Evolutionary conservation across 176 grass and related monocot species (phyloP).

Genomic region (Stipa capillata): DNA sequence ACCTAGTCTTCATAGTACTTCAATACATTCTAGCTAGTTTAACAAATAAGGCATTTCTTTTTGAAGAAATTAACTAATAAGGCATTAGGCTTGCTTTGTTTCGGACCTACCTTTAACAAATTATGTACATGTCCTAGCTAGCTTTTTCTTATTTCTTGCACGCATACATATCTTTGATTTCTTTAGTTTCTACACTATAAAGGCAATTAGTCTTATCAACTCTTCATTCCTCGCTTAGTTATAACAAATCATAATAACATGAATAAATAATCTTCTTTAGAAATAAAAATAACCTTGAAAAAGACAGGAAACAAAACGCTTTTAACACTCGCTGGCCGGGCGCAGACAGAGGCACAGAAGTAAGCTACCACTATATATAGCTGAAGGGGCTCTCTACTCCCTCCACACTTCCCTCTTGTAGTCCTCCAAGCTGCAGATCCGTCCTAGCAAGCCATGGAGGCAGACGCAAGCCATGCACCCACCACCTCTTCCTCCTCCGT

Average conservation of each 20-base stretch:
- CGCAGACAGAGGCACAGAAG: neutral
- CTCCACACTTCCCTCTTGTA: neutral
- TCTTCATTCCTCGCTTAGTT: too few relatives aligned
- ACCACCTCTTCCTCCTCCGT: constrained; percentile 30
- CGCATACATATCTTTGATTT: neutral
- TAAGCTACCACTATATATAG: constrained; percentile 26
- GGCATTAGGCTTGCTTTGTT: too few relatives aligned
- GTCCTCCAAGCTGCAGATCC: neutral
- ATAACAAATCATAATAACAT: too few relatives aligned
- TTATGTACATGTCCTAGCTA: neutral
- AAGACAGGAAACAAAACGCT: neutral
- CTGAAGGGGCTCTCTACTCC: neutral
- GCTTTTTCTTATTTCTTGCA: neutral
- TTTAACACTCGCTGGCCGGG: neutral
- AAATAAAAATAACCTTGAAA: neutral
- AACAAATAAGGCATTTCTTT: too few relatives aligned
- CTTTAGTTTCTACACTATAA: neutral
- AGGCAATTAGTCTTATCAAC: too few relatives aligned
- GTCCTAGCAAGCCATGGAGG: constrained; percentile 31
- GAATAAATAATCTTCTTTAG: neutral
- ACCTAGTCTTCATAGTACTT: neutral
- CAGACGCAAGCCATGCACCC: constrained; percentile 31
- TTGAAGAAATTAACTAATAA: too few relatives aligned
- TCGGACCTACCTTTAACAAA: neutral
- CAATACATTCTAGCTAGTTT: too few relatives aligned